Evolutionary conservation across 1,284 basidiomycete species (phyloP), one percentile per base, ranked within the genome.

Genomic region (Cryptococcus sp.): DNA sequence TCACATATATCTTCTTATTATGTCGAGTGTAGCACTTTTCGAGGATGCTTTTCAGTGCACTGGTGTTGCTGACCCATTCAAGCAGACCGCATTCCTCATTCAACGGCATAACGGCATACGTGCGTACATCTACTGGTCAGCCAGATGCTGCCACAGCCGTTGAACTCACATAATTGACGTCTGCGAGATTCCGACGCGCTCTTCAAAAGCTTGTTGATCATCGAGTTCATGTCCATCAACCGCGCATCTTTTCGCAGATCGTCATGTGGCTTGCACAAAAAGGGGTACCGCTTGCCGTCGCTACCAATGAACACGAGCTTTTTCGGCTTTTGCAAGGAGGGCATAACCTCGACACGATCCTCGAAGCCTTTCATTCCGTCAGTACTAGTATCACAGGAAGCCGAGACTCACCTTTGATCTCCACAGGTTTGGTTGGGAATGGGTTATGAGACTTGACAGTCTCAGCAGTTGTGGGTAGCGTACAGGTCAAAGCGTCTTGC

Each of bases 71-170:
- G 15, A 99, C 96, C 96, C 96, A 99, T 85, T 99, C 93, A 60
- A 99, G 92, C 60, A 99, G 85, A 0, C 96, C 96, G 70, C 94
- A 97, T 68, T 96, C 92, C 69, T 99, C 95, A 73, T 98, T 98
- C 58, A 99, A 82, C 2, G 94, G 93, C 20, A 98, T 89, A 19
- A 99, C 93, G 8, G 93, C 92, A 70, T 99, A 99, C 3, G 94
- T 97, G 30, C 94, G 86, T 61, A 98, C 91, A 73, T 89, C 95
- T 98, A 52, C 57, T 55, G 17, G 62, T 41, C 47, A 13, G 48
- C 56, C 43, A 64, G 59, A 52, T 19, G 5, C 17, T 25, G 47
- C 60, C 43, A 50, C 40, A 50, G 38, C 10, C 11, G 27, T 6
- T 25, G 35, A 11, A 83, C 88, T 67, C 73, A 93, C 93, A 88